These are phyloP conservation scores for Saitoella complicata DNA, from an alignment of 805 yeast species.

Conservation along the genomic window DNA sequence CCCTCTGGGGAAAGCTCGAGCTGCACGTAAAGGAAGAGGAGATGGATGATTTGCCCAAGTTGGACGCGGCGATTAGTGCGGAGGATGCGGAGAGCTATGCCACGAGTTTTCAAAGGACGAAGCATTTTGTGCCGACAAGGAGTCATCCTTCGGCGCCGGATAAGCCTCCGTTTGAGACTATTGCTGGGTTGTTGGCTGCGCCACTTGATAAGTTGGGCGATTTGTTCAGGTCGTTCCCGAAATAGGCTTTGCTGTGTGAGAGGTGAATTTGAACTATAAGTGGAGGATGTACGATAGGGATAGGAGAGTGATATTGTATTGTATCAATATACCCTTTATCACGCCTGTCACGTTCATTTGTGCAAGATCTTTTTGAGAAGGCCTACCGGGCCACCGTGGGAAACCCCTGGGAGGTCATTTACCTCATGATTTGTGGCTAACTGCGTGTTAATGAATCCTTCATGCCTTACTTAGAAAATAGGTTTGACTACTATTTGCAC, in stretches of 20 bases:
- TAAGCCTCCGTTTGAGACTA: conserved; percentile 4
- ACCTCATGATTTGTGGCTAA: too few relatives aligned
- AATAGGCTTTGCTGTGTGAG: too few relatives aligned
- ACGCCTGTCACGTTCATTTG: too few relatives aligned
- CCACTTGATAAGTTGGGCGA: conserved; percentile 2
- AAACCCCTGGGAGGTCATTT: too few relatives aligned
- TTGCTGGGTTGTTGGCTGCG: conserved; percentile 2
- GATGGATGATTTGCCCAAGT: neutral
- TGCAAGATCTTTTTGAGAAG: too few relatives aligned
- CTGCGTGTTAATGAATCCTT: too few relatives aligned
- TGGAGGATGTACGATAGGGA: too few relatives aligned
- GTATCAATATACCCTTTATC: too few relatives aligned
- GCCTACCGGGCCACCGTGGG: too few relatives aligned
- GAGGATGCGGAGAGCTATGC: conserved; percentile 1
- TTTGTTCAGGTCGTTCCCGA: neutral
- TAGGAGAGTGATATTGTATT: too few relatives aligned
- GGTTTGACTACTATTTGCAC: too few relatives aligned
- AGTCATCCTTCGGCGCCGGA: conserved; percentile 6
- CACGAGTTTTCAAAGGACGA: neutral
- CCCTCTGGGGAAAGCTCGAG: neutral
- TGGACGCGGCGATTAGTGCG: neutral
- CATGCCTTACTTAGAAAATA: too few relatives aligned
- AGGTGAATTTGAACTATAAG: conserved; percentile 22
- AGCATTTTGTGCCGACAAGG: conserved; percentile 2
- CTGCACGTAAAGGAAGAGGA: conserved; percentile 3